Percentiles rank a stretch among this genome's conserved stretches.
These are phyloP conservation scores for Penicillium malachiteum DNA, from an alignment of 495 filamentous ascomycete genomes.

Conservation along the genomic window DNA sequence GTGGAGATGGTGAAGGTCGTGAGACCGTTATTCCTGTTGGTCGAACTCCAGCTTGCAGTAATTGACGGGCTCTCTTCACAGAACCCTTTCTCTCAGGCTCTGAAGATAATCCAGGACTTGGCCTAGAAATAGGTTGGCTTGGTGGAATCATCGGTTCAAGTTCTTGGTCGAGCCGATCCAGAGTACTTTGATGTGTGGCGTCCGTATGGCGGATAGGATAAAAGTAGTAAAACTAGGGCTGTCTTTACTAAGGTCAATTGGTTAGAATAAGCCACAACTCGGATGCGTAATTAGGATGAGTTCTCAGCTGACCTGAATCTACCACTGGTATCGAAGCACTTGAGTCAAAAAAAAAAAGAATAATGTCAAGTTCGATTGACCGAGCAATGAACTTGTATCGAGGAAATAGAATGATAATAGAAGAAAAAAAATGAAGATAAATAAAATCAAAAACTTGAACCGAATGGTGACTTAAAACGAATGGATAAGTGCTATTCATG, in stretches of 20 bases:
- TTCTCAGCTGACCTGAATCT: too few species aligned
- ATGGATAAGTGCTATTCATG: too few species aligned
- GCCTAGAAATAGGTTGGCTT: not conserved
- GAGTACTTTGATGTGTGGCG: not conserved
- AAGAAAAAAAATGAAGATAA: too few species aligned
- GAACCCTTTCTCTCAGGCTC: conserved; percentile 36
- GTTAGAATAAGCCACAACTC: not conserved
- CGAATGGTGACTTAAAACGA: too few species aligned
- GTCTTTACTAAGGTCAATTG: not conserved
- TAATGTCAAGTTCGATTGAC: too few species aligned
- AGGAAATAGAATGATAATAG: too few species aligned
- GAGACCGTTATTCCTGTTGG: conserved; percentile 28
- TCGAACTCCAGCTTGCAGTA: conserved; percentile 51
- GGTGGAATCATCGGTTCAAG: conserved; percentile 9
- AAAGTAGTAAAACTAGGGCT: not conserved
- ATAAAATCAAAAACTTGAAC: too few species aligned
- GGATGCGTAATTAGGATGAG: too few species aligned
- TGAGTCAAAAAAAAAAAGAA: too few species aligned
- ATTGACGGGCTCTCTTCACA: conserved; percentile 50
- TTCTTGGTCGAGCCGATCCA: not conserved
- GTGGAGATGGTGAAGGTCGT: conserved; percentile 2
- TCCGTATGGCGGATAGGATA: not conserved
- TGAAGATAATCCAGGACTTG: conserved; percentile 7
- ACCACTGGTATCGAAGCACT: too few species aligned
- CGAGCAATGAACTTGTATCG: too few species aligned